Percentiles rank a stretch among this genome's conserved stretches.
phyloP scores from a whole-genome alignment of 2,329 filamentous ascomycete genomes.

The Trichophyton schoenleinii region DNA sequence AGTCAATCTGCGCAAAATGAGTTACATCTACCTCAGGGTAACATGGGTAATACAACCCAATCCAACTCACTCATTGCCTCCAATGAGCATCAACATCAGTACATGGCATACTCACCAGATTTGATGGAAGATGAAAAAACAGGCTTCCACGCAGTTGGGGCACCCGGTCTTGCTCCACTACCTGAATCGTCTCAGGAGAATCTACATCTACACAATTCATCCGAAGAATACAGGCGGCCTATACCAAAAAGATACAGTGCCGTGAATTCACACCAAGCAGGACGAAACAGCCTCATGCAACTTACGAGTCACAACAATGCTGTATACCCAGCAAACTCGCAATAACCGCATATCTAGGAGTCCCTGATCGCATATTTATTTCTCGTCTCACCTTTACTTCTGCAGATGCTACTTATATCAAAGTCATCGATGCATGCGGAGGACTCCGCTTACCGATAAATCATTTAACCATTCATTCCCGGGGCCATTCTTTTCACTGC shows the following conservation, averaged over 20 bases:
- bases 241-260: neutral
- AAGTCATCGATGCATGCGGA: neutral
- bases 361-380: neutral
- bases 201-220: neutral
- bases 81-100: neutral
- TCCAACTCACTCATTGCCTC: neutral
- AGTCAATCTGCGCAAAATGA: neutral
- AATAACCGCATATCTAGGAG: neutral
- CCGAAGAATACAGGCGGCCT: neutral
- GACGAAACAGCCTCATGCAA: slow-evolving; percentile 1
- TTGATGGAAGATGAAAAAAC: neutral
- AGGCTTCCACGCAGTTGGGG: neutral
- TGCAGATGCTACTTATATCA: neutral
- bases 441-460: neutral
- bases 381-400: neutral
- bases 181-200: slow-evolving; percentile 2
- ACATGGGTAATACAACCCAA: neutral
- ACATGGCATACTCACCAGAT: neutral
- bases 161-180: neutral
- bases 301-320: neutral
- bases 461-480: neutral
- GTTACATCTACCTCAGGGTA: neutral
- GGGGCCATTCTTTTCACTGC: neutral
- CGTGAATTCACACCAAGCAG: neutral
- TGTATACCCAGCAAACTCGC: neutral